A percentile compares a stretch with the other conserved stretches of the same genome.
These are phyloP conservation scores for Camelina neglecta DNA, from an alignment of 345 rosid species.

Conservation along the genomic window DNA sequence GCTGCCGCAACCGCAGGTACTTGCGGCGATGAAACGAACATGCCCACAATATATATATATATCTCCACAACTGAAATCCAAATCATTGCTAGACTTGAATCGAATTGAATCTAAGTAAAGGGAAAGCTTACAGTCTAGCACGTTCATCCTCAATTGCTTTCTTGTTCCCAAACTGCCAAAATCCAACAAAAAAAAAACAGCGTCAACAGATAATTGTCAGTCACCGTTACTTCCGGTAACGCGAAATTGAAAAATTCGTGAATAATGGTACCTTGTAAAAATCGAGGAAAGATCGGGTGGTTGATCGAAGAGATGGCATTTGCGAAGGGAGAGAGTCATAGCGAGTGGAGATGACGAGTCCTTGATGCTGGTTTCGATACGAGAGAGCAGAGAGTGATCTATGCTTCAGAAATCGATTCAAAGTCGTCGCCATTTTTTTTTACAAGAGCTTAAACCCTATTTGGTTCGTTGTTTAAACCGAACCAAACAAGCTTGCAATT, in stretches of 20 bases:
- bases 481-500: slow-evolving; percentile 6
- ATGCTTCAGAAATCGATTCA: slow-evolving; percentile 50
- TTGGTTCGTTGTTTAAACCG: slow-evolving; percentile 26
- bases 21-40: too few relatives aligned
- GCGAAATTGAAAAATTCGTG: not conserved
- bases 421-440: slow-evolving; percentile 54
- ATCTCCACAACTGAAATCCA: not conserved
- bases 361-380: slow-evolving; percentile 28
- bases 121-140: slow-evolving; percentile 73
- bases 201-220: not conserved
- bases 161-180: slow-evolving; percentile 68
- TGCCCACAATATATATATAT: not conserved
- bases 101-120: slow-evolving; percentile 9
- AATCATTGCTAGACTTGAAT: not conserved
- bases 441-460: slow-evolving; percentile 44
- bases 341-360: slow-evolving; percentile 7
- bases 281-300: slow-evolving; percentile 72
- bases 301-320: slow-evolving; percentile 50
- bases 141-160: slow-evolving; percentile 81
- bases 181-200: slow-evolving; percentile 8
- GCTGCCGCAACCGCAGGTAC: too few relatives aligned
- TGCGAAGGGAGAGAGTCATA: slow-evolving; percentile 48
- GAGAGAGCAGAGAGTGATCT: slow-evolving; percentile 43
- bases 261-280: slow-evolving; percentile 55
- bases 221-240: not conserved